These are phyloP conservation scores for Mortierella claussenii DNA, from an alignment of 192 early-diverging fungal genomes.

Conservation along the genomic window DNA sequence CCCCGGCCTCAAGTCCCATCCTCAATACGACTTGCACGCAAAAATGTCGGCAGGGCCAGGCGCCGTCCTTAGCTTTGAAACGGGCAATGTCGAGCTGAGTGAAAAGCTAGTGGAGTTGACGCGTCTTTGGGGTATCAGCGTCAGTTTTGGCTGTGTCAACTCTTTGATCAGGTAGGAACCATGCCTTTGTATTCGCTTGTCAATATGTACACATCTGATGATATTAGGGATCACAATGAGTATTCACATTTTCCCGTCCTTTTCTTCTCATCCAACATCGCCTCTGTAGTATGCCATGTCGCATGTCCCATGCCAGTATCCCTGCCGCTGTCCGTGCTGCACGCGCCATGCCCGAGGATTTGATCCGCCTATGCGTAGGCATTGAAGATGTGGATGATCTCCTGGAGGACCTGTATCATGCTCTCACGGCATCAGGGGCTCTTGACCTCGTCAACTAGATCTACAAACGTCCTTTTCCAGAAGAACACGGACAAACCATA, in stretches of 20 bases:
- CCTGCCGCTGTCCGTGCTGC: conserved; percentile 89
- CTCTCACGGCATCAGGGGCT: conserved; percentile 73
- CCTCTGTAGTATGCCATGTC: conserved; percentile 87
- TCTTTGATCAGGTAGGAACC: conserved; percentile 87
- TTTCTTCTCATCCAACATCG: too few species aligned
- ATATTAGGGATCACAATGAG: too few species aligned
- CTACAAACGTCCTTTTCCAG: too few species aligned
- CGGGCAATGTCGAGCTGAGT: conserved; percentile 81
- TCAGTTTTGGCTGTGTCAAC: conserved; percentile 98
- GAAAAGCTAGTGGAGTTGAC: conserved; percentile 86
- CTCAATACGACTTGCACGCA: conserved; percentile 85
- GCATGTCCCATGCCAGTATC: conserved; percentile 98
- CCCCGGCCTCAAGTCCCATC: conserved; percentile 86
- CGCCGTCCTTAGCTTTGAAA: conserved; percentile 95
- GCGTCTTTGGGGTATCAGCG: conserved; percentile 90
- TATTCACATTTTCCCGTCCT: too few species aligned
- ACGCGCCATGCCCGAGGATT: conserved; percentile 93
- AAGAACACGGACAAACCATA: not conserved
- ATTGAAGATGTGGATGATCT: conserved; percentile 96
- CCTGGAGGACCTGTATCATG: conserved; percentile 84
- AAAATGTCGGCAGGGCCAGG: conserved; percentile 86
- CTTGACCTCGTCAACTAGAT: conserved; percentile 48
- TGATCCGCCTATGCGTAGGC: conserved; percentile 95
- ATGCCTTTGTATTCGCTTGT: too few species aligned
- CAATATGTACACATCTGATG: too few species aligned